phyloP scores from a whole-genome alignment of 257 asterid species.

The Solanum commersonii region DNA sequence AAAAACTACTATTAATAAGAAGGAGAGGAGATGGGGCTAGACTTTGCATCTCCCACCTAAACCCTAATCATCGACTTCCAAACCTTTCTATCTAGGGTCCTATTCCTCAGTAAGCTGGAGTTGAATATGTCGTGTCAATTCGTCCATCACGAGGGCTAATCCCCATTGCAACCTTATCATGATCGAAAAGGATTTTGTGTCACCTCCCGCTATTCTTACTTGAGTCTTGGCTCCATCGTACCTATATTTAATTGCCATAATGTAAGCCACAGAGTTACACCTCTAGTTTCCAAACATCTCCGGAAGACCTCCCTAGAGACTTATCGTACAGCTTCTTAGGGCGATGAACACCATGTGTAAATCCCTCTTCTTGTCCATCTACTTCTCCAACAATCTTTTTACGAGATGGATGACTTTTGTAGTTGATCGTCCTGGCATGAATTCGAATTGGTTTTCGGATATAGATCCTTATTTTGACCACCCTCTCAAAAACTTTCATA shows the following conservation, averaged over 20 bases:
- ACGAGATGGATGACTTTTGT: neutral
- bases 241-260: neutral
- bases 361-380: neutral
- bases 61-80: neutral
- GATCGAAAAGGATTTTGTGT: neutral
- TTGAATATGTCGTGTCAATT: neutral
- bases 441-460: neutral
- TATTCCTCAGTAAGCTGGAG: neutral
- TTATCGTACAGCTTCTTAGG: neutral
- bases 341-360: neutral
- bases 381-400: neutral
- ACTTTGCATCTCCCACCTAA: neutral
- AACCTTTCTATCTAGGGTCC: neutral
- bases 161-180: neutral
- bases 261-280: neutral
- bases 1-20: neutral
- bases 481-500: neutral
- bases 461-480: neutral
- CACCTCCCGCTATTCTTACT: neutral
- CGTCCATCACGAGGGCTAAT: neutral
- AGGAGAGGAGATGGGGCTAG: neutral
- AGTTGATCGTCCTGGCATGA: neutral
- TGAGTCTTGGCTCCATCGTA: neutral
- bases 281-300: neutral
- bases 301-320: neutral